Conservation (phyloP, 164 flowering plant species). For the Stephania cephalantha region DNA sequence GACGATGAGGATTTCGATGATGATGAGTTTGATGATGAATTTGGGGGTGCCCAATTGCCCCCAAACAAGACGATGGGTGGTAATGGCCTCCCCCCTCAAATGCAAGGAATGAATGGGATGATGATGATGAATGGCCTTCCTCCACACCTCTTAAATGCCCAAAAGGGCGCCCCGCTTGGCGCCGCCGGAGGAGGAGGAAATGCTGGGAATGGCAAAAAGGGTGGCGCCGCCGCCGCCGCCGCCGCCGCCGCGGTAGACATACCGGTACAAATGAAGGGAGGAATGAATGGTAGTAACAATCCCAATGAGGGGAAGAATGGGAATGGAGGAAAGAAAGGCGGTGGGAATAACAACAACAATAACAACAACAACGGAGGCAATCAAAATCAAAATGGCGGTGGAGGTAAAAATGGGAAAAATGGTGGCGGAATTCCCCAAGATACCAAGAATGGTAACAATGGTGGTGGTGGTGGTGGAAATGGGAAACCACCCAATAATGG, state of each 20-base stretch:
- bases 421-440: constrained; percentile 31
- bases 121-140: constrained; percentile 24
- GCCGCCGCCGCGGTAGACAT: constrained; percentile 2
- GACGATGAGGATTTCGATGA: constrained; percentile 44
- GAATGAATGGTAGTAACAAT: constrained; percentile 23
- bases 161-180: constrained; percentile 1
- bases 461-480: constrained; percentile 36
- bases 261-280: constrained; percentile 22
- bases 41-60: constrained; percentile 26
- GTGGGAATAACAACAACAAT: not conserved
- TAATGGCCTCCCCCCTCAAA: constrained; percentile 22
- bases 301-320: constrained; percentile 45
- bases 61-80: constrained; percentile 41
- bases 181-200: constrained; percentile 26
- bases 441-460: constrained; percentile 29
- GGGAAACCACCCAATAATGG: constrained; percentile 23
- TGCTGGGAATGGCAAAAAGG: constrained; percentile 20
- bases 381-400: constrained; percentile 34
- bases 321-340: constrained; percentile 22
- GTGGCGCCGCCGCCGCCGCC: constrained; percentile 14
- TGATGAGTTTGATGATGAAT: constrained; percentile 38
- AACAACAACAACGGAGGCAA: constrained; percentile 22
- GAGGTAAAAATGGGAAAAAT: constrained; percentile 28
- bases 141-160: constrained; percentile 15
- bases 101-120: constrained; percentile 17